A percentile compares a stretch with the other conserved stretches of the same genome.
phyloP scores from a whole-genome alignment of 2,329 filamentous ascomycete genomes.

The Aurifilum marmelostoma region DNA sequence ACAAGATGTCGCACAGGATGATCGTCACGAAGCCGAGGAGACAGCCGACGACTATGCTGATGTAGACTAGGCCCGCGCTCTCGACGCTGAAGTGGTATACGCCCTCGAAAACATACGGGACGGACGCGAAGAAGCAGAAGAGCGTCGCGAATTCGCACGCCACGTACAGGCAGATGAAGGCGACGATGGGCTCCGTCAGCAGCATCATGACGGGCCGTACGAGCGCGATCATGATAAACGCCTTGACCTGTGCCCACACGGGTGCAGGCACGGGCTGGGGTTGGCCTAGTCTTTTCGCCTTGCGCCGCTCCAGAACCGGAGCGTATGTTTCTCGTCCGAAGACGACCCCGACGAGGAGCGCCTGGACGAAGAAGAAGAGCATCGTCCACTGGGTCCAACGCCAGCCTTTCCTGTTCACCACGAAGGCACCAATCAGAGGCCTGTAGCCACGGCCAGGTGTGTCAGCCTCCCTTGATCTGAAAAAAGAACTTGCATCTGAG shows the following conservation, averaged over 20 bases:
- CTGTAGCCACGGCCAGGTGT: constrained; percentile 32
- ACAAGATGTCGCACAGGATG: constrained; percentile 43
- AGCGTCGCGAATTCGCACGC: constrained; percentile 56
- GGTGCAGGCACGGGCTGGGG: constrained; percentile 34
- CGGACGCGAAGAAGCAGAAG: constrained; percentile 56
- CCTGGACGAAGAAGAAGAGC: constrained; percentile 49
- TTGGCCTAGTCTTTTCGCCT: constrained; percentile 42
- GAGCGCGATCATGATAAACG: constrained; percentile 48
- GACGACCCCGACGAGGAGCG: constrained; percentile 42
- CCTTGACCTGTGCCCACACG: constrained; percentile 32
- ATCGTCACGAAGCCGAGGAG: constrained; percentile 48
- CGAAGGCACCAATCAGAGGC: constrained; percentile 54
- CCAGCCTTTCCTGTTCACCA: constrained; percentile 51
- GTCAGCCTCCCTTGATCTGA: neutral
- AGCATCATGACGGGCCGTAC: constrained; percentile 61
- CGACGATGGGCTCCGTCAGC: constrained; percentile 64
- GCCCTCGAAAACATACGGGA: constrained; percentile 51
- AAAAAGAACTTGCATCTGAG: neutral
- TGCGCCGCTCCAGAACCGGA: constrained; percentile 48
- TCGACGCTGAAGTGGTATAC: constrained; percentile 50
- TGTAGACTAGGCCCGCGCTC: constrained; percentile 48
- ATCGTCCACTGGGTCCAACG: constrained; percentile 58
- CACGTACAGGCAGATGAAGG: constrained; percentile 55
- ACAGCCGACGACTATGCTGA: constrained; percentile 51
- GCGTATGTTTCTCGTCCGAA: constrained; percentile 61